These are phyloP conservation scores for Phalaenopsis equestris DNA, from an alignment of 106 monocot genomes.

Conservation along the genomic window DNA sequence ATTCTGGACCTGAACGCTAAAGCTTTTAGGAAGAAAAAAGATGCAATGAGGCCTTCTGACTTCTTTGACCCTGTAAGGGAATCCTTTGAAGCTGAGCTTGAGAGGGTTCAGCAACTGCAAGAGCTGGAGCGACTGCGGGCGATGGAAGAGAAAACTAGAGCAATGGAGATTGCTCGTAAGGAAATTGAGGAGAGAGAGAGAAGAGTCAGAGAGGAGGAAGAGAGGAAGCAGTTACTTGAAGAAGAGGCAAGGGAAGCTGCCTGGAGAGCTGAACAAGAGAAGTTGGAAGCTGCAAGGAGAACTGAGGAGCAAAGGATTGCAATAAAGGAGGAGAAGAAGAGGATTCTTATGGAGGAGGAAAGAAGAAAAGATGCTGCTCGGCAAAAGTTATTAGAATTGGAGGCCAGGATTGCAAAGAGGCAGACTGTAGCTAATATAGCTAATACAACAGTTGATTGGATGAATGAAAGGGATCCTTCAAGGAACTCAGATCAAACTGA, in stretches of 20 bases:
- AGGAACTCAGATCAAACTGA: slow-evolving; percentile 26
- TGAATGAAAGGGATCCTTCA: slow-evolving; percentile 29
- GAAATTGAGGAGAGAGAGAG: slow-evolving; percentile 89
- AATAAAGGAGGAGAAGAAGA: slow-evolving; percentile 83
- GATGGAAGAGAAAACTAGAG: slow-evolving; percentile 70
- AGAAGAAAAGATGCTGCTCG: slow-evolving; percentile 86
- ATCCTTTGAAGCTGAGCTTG: slow-evolving; percentile 96
- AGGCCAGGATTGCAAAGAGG: slow-evolving; percentile 74
- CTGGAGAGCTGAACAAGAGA: slow-evolving; percentile 80
- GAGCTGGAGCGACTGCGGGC: slow-evolving; percentile 71
- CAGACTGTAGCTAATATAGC: slow-evolving; percentile 40
- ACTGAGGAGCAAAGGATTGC: slow-evolving; percentile 71
- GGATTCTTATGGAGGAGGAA: slow-evolving; percentile 66
- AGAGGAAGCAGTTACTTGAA: slow-evolving; percentile 53
- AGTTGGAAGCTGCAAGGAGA: slow-evolving; percentile 51
- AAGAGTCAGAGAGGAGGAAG: slow-evolving; percentile 64
- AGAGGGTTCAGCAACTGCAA: slow-evolving; percentile 74
- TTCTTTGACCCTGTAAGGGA: slow-evolving; percentile 85
- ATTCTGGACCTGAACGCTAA: slow-evolving; percentile 51
- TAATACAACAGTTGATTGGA: slow-evolving; percentile 15
- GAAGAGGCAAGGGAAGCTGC: slow-evolving; percentile 74
- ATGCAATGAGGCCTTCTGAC: slow-evolving; percentile 33
- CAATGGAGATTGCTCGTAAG: slow-evolving; percentile 57
- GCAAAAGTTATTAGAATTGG: slow-evolving; percentile 72
- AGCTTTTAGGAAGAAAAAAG: slow-evolving; percentile 68